Base-by-base conservation (phyloP, 768 basidiomycete genomes). In the Termitomyces eurrhizus region DNA sequence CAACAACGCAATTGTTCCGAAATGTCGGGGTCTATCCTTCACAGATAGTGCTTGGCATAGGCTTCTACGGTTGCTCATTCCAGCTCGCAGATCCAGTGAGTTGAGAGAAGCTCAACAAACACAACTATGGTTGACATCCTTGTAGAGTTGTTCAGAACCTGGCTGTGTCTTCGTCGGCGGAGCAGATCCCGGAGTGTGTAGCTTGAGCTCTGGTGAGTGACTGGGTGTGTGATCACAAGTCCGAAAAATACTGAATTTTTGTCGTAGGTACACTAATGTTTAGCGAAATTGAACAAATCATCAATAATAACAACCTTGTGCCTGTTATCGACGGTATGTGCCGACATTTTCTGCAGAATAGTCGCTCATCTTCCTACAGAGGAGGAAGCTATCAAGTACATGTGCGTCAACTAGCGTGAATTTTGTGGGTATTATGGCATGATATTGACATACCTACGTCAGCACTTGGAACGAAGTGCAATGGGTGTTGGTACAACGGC, bases 41-140 rank as follows among this genome's bases (percentile, higher is more conserved):
- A 3, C 52, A 54, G 37, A 54, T 54, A 36, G 52, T 54, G 24
- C 58, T 68, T 4, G 67, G 67, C 21, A 41, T 68, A 36, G 66
- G 67, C 18, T 68, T 67, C 57, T 64, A 64, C 39, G 67, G 67
- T 46, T 59, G 62, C 36, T 63, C 59, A 4, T 67, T 65, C 26
- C 60, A 59, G 18, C 66, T 67, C 29, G 44, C 63, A 26, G 59
- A 66, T 48, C 61, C 60, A n/a, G 51, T 52, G 35, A 52, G 33
- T 24, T 36, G 18, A 52, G 12, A 35, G 16, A 16, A 48, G 46
- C 26, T 8, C 2, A 16, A 48, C 18, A 12, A 18, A 36, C 18
- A 32, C 51, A 35, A 13, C 33, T 7, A 3, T 51, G 4, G 7
- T 21, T 26, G 46, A 36, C 51, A 36, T n/a, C 18, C 2, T n/a